phyloP scores from a whole-genome alignment of 331 rosid genomes.

The Quercus phellos region DNA sequence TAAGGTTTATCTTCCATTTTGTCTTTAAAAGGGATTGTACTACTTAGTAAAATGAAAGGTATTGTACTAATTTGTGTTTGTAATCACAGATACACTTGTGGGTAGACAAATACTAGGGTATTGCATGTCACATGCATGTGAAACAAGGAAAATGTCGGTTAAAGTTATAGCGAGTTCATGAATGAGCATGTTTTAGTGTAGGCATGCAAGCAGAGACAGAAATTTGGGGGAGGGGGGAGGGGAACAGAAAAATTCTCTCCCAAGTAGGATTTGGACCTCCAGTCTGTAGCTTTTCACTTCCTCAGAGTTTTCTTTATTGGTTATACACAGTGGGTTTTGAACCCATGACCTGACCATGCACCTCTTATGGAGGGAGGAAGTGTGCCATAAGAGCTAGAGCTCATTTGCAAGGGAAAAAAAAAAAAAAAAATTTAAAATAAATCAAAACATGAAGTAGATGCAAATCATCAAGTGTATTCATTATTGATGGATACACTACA shows the following conservation, averaged over 20 bases:
- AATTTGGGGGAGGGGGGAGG: not conserved
- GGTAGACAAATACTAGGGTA: not conserved
- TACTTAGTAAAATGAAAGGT: not conserved
- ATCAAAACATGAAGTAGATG: not conserved
- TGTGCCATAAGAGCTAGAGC: too few relatives aligned
- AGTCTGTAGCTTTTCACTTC: too few relatives aligned
- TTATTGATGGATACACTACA: not conserved
- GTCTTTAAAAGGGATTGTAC: not conserved
- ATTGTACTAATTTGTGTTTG: not conserved
- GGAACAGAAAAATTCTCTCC: too few relatives aligned
- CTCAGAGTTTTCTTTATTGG: too few relatives aligned
- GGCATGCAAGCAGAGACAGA: not conserved
- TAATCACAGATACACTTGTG: not conserved
- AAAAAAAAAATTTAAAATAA: too few relatives aligned
- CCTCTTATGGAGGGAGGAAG: too few relatives aligned
- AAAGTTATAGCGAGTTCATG: not conserved
- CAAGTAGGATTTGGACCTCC: too few relatives aligned
- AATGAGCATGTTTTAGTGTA: too few relatives aligned
- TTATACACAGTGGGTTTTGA: too few relatives aligned
- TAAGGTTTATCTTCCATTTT: not conserved
- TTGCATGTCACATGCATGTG: not conserved
- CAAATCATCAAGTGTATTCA: not conserved
- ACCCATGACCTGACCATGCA: too few relatives aligned
- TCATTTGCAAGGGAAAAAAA: too few relatives aligned
- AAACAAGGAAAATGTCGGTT: not conserved